phyloP scores from a whole-genome alignment of 768 basidiomycete species.

The Leccinum ochraceum region DNA sequence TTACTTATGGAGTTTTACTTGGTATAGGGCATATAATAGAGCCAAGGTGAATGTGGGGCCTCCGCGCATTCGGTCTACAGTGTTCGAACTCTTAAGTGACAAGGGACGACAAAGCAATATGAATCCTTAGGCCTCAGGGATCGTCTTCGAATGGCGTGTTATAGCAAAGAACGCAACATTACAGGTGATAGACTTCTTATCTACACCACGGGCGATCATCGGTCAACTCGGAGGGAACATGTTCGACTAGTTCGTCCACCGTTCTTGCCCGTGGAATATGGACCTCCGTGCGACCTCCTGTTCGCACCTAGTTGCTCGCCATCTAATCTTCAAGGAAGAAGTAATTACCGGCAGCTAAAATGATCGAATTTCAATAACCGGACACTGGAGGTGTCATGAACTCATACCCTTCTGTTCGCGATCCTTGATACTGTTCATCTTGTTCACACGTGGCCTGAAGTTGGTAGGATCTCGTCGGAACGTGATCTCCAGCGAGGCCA shows the following conservation, averaged over 20 bases:
- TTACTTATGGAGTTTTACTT: too few relatives aligned
- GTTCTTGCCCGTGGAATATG: neutral
- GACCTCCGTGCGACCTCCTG: neutral
- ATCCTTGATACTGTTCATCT: constrained; percentile 82
- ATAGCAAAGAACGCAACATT: neutral
- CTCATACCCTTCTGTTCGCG: constrained; percentile 79
- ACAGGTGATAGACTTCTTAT: constrained; percentile 9
- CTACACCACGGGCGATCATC: constrained; percentile 10
- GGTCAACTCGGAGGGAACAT: constrained; percentile 9
- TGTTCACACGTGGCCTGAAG: constrained; percentile 88
- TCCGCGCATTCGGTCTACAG: neutral
- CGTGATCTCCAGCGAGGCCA: constrained; percentile 94
- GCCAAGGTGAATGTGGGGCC: too few relatives aligned
- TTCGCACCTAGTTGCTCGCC: neutral
- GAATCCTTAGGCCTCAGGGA: too few relatives aligned
- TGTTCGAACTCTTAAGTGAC: neutral
- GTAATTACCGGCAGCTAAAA: constrained; percentile 76
- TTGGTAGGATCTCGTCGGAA: constrained; percentile 98
- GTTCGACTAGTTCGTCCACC: constrained; percentile 18
- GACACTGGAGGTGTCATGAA: constrained; percentile 1
- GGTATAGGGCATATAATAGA: too few relatives aligned
- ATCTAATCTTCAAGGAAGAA: constrained; percentile 87
- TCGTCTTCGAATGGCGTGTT: too few relatives aligned
- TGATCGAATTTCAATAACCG: constrained; percentile 9
- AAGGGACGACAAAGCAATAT: neutral